Evolutionary conservation across 371 early-diverging fungal genomes (phyloP).

Genomic region (Apophysomyces ossiformis): DNA sequence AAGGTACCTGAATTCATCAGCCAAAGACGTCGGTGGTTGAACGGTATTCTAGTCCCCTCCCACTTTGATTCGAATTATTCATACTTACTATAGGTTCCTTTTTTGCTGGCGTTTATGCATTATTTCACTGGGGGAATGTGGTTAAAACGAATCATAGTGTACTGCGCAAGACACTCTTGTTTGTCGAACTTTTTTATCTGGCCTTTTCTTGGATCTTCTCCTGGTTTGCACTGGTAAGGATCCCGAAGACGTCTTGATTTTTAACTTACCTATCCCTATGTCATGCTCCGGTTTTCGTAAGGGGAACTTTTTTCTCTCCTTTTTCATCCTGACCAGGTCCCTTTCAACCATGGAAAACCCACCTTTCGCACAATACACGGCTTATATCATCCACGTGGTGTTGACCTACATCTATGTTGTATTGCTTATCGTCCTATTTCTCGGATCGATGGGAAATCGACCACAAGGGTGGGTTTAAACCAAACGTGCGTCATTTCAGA

Average conservation of each 20-base stretch:
- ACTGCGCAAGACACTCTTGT: conserved; percentile 65
- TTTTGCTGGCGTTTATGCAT: conserved; percentile 69
- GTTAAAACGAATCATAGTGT: conserved; percentile 67
- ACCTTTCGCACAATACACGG: conserved; percentile 39
- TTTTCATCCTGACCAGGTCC: conserved; percentile 68
- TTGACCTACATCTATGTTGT: conserved; percentile 63
- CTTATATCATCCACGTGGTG: conserved; percentile 35
- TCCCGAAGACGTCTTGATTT: too few species aligned
- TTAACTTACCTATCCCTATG: too few species aligned
- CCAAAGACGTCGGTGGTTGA: conserved; percentile 90
- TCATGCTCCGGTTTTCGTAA: conserved; percentile 13
- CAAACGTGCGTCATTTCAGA: not conserved
- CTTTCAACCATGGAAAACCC: conserved; percentile 30
- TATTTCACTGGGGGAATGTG: conserved; percentile 60
- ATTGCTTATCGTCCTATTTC: conserved; percentile 58
- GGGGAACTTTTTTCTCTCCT: conserved; percentile 83
- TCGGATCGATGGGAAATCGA: conserved; percentile 79
- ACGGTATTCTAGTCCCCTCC: conserved; percentile 57
- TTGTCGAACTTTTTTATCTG: conserved; percentile 70
- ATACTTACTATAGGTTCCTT: conserved; percentile 49
- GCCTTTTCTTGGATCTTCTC: conserved; percentile 67
- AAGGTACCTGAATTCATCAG: conserved; percentile 79
- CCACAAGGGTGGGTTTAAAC: conserved; percentile 66
- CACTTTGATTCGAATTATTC: not conserved
- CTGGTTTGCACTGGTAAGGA: conserved; percentile 66